A percentile compares a stretch with the other conserved stretches of the same genome.
These are phyloP conservation scores for Syzygium jambos DNA, from an alignment of 345 rosid genomes.

Conservation along the genomic window DNA sequence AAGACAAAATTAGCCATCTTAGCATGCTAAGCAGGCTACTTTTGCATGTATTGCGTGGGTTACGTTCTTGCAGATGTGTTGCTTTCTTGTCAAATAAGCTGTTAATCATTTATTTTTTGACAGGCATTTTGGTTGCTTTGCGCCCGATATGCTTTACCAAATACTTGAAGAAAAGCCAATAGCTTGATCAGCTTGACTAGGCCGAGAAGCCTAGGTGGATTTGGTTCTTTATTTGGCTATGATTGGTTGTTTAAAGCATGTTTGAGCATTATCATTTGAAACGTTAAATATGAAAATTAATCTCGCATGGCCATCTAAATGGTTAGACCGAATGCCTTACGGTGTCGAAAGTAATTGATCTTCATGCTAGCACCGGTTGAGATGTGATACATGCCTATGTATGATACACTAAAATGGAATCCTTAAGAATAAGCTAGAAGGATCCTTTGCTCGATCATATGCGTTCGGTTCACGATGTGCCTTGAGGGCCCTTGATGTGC, in stretches of 20 bases:
- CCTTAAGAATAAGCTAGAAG: not conserved
- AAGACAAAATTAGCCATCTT: not conserved
- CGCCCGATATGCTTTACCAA: not conserved
- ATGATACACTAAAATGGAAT: not conserved
- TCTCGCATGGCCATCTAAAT: not conserved
- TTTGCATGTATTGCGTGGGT: not conserved
- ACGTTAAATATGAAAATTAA: not conserved
- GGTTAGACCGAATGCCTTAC: not conserved
- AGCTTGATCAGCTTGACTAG: not conserved
- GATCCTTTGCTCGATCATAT: not conserved
- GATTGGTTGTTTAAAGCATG: not conserved
- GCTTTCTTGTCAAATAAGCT: not conserved
- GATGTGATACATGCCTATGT: not conserved
- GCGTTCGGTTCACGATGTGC: not conserved
- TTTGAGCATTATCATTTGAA: not conserved
- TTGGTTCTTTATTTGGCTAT: not conserved
- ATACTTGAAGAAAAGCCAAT: not conserved
- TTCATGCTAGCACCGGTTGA: not conserved
- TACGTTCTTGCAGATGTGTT: not conserved
- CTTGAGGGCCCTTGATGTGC: not conserved
- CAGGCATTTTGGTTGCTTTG: not conserved
- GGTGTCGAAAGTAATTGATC: not conserved
- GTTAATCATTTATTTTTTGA: not conserved
- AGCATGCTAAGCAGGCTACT: not conserved
- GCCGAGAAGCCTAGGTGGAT: not conserved